Base-by-base conservation (phyloP, 192 early-diverging fungal species). In the Phlyctochytrium bullatum region DNA sequence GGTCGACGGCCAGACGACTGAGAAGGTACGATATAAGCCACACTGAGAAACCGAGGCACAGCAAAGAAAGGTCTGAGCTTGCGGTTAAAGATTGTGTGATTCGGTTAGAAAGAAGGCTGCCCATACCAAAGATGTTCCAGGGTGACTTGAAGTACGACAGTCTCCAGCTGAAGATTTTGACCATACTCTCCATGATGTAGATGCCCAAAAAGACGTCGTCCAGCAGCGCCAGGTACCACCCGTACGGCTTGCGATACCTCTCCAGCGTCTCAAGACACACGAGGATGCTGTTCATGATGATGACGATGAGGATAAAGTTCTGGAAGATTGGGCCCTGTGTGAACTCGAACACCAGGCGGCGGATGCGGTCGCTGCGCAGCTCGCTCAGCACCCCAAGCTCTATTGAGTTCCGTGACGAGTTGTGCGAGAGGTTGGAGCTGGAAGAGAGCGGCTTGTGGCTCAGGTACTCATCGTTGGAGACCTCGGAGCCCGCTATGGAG, bases 101-200 rank as follows among this genome's bases (percentile, higher is more conserved):
- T 23, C 12, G 1, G 20, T 20, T 25, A 23, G 57, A 2, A 30
- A 3, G 0, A 17, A 14, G 23, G 34, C 3, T 20, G 0, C 6
- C 24, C 59, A 17, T 58, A 78, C 76, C 76, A 64, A 79, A 76
- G 1, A 47, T 35, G 51, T 71, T 73, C 77, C 77, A 79, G 31
- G 50, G 62, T 16, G 65, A 66, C 20, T 63, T 24, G 54, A 79
- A 79, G 51, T 72, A 79, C 6, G 36, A 51, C 3, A 47, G 31
- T 52, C 73, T 30, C 66, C 71, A 76, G 1, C 59, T 36, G 59
- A 25, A 79, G 1, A 79, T 27, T 54, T 73, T 74, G n/a, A 73
- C 50, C 36, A 52, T 36, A 14, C 51, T 50, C 61, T 79, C 77
- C n/a, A 57, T 40, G 16, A 75, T 69, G 54, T 73, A 79, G 29